Conservation (phyloP, 2,329 filamentous ascomycete species). For the Zymoseptoria ardabiliae region DNA sequence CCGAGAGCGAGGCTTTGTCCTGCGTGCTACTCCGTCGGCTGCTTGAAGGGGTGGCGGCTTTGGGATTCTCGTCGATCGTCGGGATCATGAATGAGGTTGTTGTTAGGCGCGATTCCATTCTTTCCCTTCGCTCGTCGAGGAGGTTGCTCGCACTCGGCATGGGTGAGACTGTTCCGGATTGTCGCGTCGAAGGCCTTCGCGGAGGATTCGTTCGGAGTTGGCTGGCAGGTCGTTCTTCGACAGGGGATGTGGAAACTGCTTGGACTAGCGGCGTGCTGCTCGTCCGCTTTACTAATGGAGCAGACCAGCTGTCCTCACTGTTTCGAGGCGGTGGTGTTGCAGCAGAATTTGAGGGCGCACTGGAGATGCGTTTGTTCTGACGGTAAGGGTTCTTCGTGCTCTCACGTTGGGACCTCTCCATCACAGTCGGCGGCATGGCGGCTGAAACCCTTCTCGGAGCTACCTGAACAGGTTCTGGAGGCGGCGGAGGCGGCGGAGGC, state of each 20-base stretch:
- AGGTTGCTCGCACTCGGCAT: constrained; percentile 38
- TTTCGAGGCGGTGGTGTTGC: constrained; percentile 5
- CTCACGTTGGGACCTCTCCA: constrained; percentile 1
- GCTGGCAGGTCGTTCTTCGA: neutral
- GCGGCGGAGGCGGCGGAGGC: constrained; percentile 12
- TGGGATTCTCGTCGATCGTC: constrained; percentile 9
- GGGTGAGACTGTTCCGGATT: constrained; percentile 13
- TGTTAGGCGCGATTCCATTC: constrained; percentile 38
- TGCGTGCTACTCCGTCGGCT: constrained; percentile 8
- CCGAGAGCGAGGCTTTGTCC: constrained; percentile 7
- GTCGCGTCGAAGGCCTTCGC: neutral
- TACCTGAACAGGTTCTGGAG: constrained; percentile 1
- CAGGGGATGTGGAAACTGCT: neutral
- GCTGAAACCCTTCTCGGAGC: neutral
- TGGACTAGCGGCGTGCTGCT: constrained; percentile 13
- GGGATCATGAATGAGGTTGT: constrained; percentile 33
- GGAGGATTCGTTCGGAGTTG: neutral
- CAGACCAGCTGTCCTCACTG: constrained; percentile 14
- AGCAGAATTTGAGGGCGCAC: constrained; percentile 8
- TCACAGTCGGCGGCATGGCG: neutral
- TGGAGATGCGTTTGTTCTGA: constrained; percentile 2
- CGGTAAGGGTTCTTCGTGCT: constrained; percentile 1
- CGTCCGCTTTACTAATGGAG: constrained; percentile 13
- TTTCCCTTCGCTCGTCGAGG: constrained; percentile 48
- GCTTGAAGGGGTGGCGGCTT: constrained; percentile 2